Evolutionary conservation across 108 stramenopile species (phyloP), one percentile per base, ranked within the genome.

Genomic region (Cyclotella cryptica): DNA sequence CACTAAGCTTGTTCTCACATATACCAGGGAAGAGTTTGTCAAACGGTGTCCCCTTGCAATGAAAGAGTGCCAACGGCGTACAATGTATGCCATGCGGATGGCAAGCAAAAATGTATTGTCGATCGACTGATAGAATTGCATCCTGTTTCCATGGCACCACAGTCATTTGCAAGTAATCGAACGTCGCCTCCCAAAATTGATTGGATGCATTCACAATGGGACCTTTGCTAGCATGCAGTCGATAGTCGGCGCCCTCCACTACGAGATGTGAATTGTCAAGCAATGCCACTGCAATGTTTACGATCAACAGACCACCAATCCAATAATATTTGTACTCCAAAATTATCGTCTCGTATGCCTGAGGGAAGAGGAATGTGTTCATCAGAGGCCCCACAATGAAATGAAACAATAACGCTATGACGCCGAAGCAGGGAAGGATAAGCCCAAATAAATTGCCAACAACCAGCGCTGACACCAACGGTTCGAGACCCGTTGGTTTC

Each of bases 11-110:
- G 18, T 60, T 58, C 13, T 68, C 78, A 21, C 76, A 77, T 22
- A 87, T 51, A 41, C 75, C 71, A 9, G 83, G 82, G 62, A 84
- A 84, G 47, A 28, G 42, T 41, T 62, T 49, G 63, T 84, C 78
- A 68, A 84, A 87, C 7, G 63, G 57, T 19, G 77, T 72, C 10
- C 62, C 80, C 41, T 47, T 54, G 43, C 51, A 40, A 59, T 65
- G 62, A 29, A 82, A 74, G 29, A 68, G 41, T 11, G 60, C 44
- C 67, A 84, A 60, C 10, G 72, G 71, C 47, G 61, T 65, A 52
- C 86, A 87, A 66, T 81, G 78, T 60, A 87, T 86, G 13, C 86
- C 88, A 58, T 89, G 88, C 1, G 88, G 88, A 83, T 86, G 85
- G 29, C 77, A 73, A 42, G 70, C 88, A 68, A 86, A 86, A 14